A percentile compares a stretch with the other conserved stretches of the same genome.
phyloP scores from a whole-genome alignment of 78 protist genomes.

The Acrasis kona region DNA sequence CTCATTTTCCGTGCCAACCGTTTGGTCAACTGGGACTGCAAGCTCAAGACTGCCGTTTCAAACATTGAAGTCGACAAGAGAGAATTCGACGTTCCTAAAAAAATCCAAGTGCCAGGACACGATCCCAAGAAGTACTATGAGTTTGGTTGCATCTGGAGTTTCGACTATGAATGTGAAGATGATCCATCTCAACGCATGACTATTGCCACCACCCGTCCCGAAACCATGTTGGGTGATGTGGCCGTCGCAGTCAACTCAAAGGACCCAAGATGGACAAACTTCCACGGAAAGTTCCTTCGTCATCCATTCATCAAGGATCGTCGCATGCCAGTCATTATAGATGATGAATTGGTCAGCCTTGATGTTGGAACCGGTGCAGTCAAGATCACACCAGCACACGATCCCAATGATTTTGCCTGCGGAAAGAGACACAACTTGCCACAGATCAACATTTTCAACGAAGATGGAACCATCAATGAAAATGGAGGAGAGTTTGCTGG shows the following conservation, averaged over 20 bases:
- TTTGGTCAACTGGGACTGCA: conserved; percentile 96
- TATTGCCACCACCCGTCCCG: conserved; percentile 98
- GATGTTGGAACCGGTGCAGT: conserved; percentile 96
- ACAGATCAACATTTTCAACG: conserved; percentile 56
- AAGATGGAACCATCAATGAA: conserved; percentile 67
- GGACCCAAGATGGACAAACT: conserved; percentile 72
- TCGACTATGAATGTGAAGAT: conserved; percentile 79
- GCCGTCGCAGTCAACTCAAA: conserved; percentile 98
- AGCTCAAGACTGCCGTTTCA: conserved; percentile 93
- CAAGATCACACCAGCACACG: conserved; percentile 97
- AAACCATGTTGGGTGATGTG: conserved; percentile 98
- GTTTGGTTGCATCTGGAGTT: conserved; percentile 68
- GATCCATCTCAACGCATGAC: conserved; percentile 50
- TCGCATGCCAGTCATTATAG: conserved; percentile 84
- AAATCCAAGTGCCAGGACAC: conserved; percentile 67
- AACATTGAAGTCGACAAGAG: conserved; percentile 93
- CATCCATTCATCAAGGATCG: conserved; percentile 69
- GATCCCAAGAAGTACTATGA: conserved; percentile 50
- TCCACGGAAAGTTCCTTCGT: conserved; percentile 61
- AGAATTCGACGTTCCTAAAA: conserved; percentile 33
- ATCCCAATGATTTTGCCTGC: conserved; percentile 89
- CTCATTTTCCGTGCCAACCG: conserved; percentile 70
- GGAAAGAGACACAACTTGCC: conserved; percentile 84
- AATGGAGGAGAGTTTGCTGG: conserved; percentile 35
- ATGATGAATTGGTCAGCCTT: conserved; percentile 76